These are phyloP conservation scores for Ilex asprella DNA, from an alignment of 257 asterid species.

Conservation along the genomic window DNA sequence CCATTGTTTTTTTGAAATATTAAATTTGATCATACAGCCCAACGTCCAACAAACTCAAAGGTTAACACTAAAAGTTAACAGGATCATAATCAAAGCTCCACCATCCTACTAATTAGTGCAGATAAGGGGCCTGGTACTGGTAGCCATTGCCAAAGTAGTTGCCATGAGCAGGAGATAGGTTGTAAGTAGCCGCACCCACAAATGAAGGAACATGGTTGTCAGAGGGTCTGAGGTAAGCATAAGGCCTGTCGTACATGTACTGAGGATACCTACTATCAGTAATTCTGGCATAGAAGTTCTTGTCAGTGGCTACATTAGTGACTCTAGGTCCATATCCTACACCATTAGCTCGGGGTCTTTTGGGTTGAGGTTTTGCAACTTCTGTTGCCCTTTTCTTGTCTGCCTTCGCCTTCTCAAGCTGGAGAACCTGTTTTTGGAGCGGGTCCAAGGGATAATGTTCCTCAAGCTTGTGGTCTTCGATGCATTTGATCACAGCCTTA, in stretches of 20 bases:
- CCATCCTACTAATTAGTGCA: slow-evolving; percentile 84
- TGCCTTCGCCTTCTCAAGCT: slow-evolving; percentile 87
- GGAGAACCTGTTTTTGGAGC: slow-evolving; percentile 77
- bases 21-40: slow-evolving; percentile 37
- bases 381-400: slow-evolving; percentile 93
- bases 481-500: slow-evolving; percentile 83
- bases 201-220: slow-evolving; percentile 58
- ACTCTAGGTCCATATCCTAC: slow-evolving; percentile 56
- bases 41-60: too few species aligned
- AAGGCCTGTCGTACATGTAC: slow-evolving; percentile 67
- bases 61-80: slow-evolving; percentile 49
- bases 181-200: slow-evolving; percentile 53
- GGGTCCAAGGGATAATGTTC: slow-evolving; percentile 63
- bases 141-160: slow-evolving; percentile 86
- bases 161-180: slow-evolving; percentile 59
- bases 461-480: slow-evolving; percentile 89
- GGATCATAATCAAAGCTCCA: slow-evolving; percentile 44
- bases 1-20: slow-evolving; percentile 12
- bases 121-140: slow-evolving; percentile 90
- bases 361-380: slow-evolving; percentile 90
- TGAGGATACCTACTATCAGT: slow-evolving; percentile 72
- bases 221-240: slow-evolving; percentile 53
- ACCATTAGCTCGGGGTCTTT: slow-evolving; percentile 83
- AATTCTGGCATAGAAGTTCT: slow-evolving; percentile 55
- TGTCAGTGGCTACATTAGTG: slow-evolving; percentile 45